Evolutionary conservation across 371 early-diverging fungal genomes (phyloP).

Genomic region (Rhizopus delemar): DNA sequence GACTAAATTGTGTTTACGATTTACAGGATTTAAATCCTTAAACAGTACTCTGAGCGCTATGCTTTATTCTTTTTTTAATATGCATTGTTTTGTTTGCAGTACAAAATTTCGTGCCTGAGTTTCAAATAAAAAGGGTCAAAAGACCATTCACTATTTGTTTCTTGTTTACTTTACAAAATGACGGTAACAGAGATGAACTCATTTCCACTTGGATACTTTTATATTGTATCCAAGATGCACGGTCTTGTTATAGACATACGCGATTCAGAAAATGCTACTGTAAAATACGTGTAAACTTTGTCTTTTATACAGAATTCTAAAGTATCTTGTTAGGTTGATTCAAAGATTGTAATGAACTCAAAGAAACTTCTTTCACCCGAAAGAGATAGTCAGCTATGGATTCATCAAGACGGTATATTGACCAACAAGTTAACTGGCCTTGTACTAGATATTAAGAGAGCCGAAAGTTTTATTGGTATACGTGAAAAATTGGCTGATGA

Average conservation of each 20-base stretch:
- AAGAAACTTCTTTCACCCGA: slow-evolving; percentile 39
- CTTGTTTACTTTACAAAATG: slow-evolving; percentile 21
- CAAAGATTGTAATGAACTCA: slow-evolving; percentile 38
- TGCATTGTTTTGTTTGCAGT: too few species aligned
- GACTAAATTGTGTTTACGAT: too few species aligned
- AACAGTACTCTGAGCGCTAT: too few species aligned
- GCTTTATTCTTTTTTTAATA: too few species aligned
- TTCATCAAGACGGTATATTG: slow-evolving; percentile 47
- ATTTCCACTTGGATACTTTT: slow-evolving; percentile 51
- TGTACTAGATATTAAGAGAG: slow-evolving; percentile 39
- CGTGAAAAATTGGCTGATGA: background rate
- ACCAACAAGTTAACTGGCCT: slow-evolving; percentile 44
- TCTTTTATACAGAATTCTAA: background rate
- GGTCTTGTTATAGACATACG: slow-evolving; percentile 36
- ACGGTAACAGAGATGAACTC: slow-evolving; percentile 23
- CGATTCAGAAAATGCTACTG: slow-evolving; percentile 17
- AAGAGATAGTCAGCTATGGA: slow-evolving; percentile 45
- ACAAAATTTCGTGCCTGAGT: too few species aligned
- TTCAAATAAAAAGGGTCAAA: background rate
- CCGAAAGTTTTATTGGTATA: slow-evolving; percentile 43
- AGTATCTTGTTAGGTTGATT: slow-evolving; percentile 15
- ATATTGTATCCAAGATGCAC: slow-evolving; percentile 37
- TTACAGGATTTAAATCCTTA: too few species aligned
- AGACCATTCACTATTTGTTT: slow-evolving; percentile 1
- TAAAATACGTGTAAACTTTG: background rate